Base-by-base conservation (phyloP, 208 protist genomes). In the Crithidia brevicula region DNA sequence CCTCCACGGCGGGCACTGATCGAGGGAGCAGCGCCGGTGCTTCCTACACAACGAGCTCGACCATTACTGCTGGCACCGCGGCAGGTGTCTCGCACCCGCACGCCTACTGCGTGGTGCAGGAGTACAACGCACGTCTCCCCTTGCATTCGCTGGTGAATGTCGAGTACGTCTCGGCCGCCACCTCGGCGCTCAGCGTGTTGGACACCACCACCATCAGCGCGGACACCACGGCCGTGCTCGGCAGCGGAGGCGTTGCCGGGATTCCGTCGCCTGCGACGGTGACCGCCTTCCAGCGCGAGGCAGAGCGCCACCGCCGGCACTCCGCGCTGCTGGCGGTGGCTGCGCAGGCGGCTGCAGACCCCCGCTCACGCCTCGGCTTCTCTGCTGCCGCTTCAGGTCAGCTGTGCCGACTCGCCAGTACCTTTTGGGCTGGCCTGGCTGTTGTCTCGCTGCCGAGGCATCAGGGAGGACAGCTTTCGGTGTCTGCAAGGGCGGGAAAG, bases 161-260 rank as follows among this genome's bases (percentile, higher is more conserved):
- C 27, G 90, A 92, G 74, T 96, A 92, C 75, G 64, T 96, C 31
- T 96, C 87, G 1, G 82, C 86, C 27, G 85, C 85, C 3, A 93
- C 47, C 64, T 74, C n/a, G 59, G 83, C 38, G 42, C 63, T 72
- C 25, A 63, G 40, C 25, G 20, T 22, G 10, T n/a, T 59, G 25
- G 53, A 56, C 38, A 42, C 31, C 1, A 1, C 40, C 4, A 28
- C 33, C 25, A 18, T 40, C 43, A 56, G 20, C 11, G 46, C 52
- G n/a, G 42, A 25, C 31, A 23, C 22, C 46, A 49, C 10, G n/a
- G 23, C 16, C 16, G 7, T 22, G 9, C n/a, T 23, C 23, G 30
- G 10, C 36, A 49, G 23, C 22, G 31, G 45, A 28, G 23, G 31
- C n/a, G 31, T 3, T 31, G 58, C 27, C 1, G 23, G 40, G 13